Evolutionary conservation across 2,329 filamentous ascomycete genomes (phyloP), one percentile per base, ranked within the genome.

Genomic region (Phialophora expanda): DNA sequence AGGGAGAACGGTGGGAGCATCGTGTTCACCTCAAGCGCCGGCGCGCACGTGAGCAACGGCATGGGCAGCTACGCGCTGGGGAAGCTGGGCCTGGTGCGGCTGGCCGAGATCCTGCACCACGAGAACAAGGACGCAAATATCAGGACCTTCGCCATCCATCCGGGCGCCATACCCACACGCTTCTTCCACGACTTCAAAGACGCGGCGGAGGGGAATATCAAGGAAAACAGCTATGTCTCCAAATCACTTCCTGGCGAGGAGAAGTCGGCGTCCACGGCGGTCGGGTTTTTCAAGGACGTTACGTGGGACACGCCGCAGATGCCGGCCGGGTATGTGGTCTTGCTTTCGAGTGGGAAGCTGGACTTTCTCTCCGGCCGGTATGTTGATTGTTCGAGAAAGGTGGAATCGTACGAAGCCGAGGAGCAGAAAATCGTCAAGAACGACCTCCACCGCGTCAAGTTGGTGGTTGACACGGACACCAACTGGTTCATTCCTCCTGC

Each of bases 131-230:
- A 70, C 24, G 20, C 24, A 26, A 61, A 57, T 7, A 69, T 71
- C 61, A 69, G 64, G 50, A 57, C 66, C 4, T 71, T 71, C 46
- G 66, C 69, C 32, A 68, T 70, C 38, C 67, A 71, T 28, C 69
- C 69, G 1, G 69, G 69, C 9, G 67, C 65, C 32, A 66, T 71
- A 17, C 53, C 46, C 14, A 71, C 69, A n/a, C 65, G 69, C 44
- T 71, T 71, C 62, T 70, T 61, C 48, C 62, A 55, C 50, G 69
- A 71, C 41, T 71, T 71, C 56, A 65, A 69, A 32, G 67, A 71
- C 22, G 58, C 64, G n/a, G 66, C 64, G 1, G 66, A 67, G 22
- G 67, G 67, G 1, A 65, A 66, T 9, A 64, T 65, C 59, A 63
- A 70, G 48, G 50, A 56, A 4, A 55, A 54, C 20, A 67, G 66